Conservation (phyloP, 78 protist species). For the Guillardia theta region DNA sequence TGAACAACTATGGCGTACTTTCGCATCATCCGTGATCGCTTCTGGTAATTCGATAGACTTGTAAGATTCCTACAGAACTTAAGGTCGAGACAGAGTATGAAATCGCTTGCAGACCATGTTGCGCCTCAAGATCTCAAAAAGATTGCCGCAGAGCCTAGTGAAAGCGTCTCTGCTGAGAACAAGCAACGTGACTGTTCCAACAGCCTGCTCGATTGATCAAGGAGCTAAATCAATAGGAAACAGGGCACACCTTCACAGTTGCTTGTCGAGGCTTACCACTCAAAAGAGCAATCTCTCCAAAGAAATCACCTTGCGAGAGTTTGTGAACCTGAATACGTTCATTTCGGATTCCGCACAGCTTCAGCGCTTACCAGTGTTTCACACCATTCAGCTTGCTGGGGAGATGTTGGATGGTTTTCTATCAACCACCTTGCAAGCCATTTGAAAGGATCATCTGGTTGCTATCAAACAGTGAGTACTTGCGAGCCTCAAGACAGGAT, state of each 20-base stretch:
- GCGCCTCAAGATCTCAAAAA: not conserved
- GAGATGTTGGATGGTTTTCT: conserved; percentile 19
- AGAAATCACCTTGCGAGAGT: not conserved
- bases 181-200: not conserved
- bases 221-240: too few relatives aligned
- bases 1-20: not conserved
- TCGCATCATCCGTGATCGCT: not conserved
- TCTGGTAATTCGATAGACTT: not conserved
- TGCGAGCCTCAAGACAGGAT: too few relatives aligned
- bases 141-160: conserved; percentile 25
- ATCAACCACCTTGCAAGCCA: conserved; percentile 36
- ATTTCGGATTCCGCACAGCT: too few relatives aligned
- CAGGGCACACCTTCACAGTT: not conserved
- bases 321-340: too few relatives aligned
- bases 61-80: too few relatives aligned
- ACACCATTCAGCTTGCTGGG: not conserved
- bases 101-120: too few relatives aligned
- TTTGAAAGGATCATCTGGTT: not conserved
- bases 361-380: too few relatives aligned
- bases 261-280: not conserved
- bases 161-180: not conserved
- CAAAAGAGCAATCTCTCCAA: not conserved
- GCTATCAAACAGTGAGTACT: too few relatives aligned
- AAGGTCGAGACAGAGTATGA: too few relatives aligned
- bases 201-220: not conserved